A percentile compares a stretch with the other conserved stretches of the same genome.
phyloP scores from a whole-genome alignment of 805 yeast genomes.

The Saccharomycopsis amapae region DNA sequence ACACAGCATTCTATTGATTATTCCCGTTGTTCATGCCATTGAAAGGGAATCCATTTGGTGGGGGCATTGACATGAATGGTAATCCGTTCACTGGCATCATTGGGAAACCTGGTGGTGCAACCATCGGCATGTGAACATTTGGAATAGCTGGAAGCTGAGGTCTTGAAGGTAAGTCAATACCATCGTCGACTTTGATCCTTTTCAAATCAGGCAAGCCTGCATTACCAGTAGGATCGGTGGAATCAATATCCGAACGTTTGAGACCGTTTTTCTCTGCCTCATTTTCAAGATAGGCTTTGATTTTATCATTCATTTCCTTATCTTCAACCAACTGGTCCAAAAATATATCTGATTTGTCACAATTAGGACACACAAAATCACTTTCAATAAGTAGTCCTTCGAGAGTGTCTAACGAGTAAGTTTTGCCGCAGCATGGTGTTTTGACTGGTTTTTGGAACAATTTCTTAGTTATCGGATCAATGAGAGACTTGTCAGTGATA shows the following conservation, averaged over 20 bases:
- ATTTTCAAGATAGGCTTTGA: conserved; percentile 43
- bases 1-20: neutral
- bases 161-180: conserved; percentile 14
- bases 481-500: conserved; percentile 44
- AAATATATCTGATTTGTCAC: conserved; percentile 64
- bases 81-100: neutral
- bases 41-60: neutral
- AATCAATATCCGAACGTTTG: conserved; percentile 23
- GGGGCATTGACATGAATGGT: neutral
- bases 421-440: conserved; percentile 71
- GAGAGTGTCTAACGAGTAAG: conserved; percentile 53
- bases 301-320: conserved; percentile 47
- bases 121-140: neutral
- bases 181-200: conserved; percentile 15
- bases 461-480: conserved; percentile 65
- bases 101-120: conserved; percentile 1
- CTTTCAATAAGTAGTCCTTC: conserved; percentile 65
- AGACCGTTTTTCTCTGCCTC: conserved; percentile 29
- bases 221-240: conserved; percentile 5
- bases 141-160: conserved; percentile 10
- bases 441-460: conserved; percentile 64
- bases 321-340: conserved; percentile 66
- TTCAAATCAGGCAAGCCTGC: conserved; percentile 18
- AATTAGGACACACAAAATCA: conserved; percentile 88
- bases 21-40: neutral